Base-by-base conservation (phyloP, 352 stramenopile species). In the Globisporangium rhizosaccharum region DNA sequence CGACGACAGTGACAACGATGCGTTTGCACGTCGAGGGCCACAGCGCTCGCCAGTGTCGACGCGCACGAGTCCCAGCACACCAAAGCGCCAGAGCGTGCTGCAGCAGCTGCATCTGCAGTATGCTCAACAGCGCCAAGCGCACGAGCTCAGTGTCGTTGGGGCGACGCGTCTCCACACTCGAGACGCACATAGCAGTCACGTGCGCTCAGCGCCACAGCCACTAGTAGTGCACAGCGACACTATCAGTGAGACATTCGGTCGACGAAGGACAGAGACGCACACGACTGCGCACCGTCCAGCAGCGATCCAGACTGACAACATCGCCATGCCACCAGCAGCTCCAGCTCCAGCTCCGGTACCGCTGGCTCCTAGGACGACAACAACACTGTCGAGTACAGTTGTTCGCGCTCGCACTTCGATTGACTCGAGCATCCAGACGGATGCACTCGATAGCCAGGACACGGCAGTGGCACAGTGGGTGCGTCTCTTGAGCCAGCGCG, bases 381-480 rank as follows among this genome's bases (percentile, higher is more conserved):
- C 30, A 36, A 5, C 30, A 36, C 30, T 36, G 2, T 36, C 30
- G 2, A 36, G 30, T 5, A 36, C 30, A 36, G 30, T 36, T 9
- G 9, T 9, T 5, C 30, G 30, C 6, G 1, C 30, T 36, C 30
- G 30, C 2, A 9, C 2, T 5, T 36, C 30, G 30, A 4, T 36
- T 36, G 1, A 36, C 30, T 36, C 30, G 30, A 5, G 30, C 30
- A 36, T 36, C 30, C 30, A 36, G 30, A 36, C 30, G 0, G 30
- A 36, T 9, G 30, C 30, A 5, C 30, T 36, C 30, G 30, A 36
- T 5, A 9, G 30, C 9, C 30, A 5, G 9, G 30, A 36, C 2
- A 5, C 30, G 30, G 30, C 71, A 2, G 52, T 77, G 53, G 64
- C 55, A 18, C 73, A 84, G 51, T 88, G 75, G 75, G 49, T 85